These are phyloP conservation scores for Perkinsus marinus DNA, from an alignment of 169 alveolate species.

Conservation along the genomic window DNA sequence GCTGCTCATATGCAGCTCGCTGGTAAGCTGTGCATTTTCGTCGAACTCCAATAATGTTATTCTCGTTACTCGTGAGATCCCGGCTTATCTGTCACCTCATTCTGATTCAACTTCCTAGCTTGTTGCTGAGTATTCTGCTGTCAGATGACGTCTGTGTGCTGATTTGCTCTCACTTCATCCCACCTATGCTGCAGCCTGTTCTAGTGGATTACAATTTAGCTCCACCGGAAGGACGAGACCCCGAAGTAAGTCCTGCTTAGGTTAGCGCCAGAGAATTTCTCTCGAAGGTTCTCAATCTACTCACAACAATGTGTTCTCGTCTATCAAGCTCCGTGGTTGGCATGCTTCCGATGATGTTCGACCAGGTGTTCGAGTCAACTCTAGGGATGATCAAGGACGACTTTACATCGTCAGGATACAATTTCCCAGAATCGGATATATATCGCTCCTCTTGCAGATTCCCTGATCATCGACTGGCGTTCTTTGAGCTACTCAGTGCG, in stretches of 20 bases:
- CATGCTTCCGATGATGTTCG: constrained; percentile 59
- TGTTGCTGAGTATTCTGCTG: neutral
- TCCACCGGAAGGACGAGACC: constrained; percentile 10
- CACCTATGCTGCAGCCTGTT: neutral
- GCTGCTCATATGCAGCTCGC: neutral
- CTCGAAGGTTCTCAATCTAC: constrained; percentile 41
- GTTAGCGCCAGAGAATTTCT: constrained; percentile 25
- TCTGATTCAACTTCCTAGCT: neutral
- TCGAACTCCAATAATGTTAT: neutral
- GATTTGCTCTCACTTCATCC: neutral
- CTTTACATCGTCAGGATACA: constrained; percentile 13
- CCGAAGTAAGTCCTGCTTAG: constrained; percentile 25
- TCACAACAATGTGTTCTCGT: constrained; percentile 42
- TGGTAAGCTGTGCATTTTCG: neutral
- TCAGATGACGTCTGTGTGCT: neutral
- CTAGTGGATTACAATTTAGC: neutral
- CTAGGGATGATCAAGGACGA: constrained; percentile 72
- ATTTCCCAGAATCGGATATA: no score
- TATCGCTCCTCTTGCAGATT: neutral
- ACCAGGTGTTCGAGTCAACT: constrained; percentile 61
- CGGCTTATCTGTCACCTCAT: neutral
- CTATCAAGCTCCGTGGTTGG: constrained; percentile 44
- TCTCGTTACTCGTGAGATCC: neutral
- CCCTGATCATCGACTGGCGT: constrained; percentile 47
- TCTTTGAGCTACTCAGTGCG: constrained; percentile 32